Evolutionary conservation across 2,329 filamentous ascomycete genomes (phyloP), one percentile per base, ranked within the genome.

Genomic region (Ambrosiella xylebori): DNA sequence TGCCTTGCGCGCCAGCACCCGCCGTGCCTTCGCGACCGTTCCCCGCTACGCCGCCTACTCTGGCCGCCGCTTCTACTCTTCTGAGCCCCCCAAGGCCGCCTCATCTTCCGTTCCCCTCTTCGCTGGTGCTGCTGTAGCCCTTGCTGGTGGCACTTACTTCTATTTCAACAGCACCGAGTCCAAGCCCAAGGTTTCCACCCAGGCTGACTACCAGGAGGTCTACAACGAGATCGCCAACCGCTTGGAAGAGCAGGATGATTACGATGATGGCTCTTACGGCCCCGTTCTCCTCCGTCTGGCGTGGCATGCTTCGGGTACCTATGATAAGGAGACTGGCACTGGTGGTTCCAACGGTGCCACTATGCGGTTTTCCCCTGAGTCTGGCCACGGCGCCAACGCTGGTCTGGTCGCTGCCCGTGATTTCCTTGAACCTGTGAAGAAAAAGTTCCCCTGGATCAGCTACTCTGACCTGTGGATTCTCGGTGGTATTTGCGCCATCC

Each of bases 381-480:
- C 81, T 61, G 83, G 84, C 70, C 91, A 98, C 72, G 89, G 89
- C 64, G 93, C 91, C 71, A 98, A 98, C 68, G 88, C 91, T 61
- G 93, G 91, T 65, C 77, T 97, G 66, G 82, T 85, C 69, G 74
- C 80, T 65, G 93, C 91, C 62, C 87, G 91, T 61, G 84, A 95
- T 72, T 96, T 97, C 77, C 80, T 97, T 61, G 86, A 94, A 73
- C 89, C 90, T 62, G 77, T 97, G 66, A 95, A 96, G 77, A 68
- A 66, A 62, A 82, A 90, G 72, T 90, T 88, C 79, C 90, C 91
- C 56, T 97, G 91, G 93, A 95, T 97, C 73, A 79, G 79, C 62
- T 95, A 96, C 79, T 94, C 89, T 12, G 91, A 98, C 69, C 84
- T 98, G 64, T 97, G 91, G 93, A 97, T 93, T 62, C 82, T 98